A percentile compares a stretch with the other conserved stretches of the same genome.
Conservation (phyloP, 306 rosid genomes). For the Alnus rubra region DNA sequence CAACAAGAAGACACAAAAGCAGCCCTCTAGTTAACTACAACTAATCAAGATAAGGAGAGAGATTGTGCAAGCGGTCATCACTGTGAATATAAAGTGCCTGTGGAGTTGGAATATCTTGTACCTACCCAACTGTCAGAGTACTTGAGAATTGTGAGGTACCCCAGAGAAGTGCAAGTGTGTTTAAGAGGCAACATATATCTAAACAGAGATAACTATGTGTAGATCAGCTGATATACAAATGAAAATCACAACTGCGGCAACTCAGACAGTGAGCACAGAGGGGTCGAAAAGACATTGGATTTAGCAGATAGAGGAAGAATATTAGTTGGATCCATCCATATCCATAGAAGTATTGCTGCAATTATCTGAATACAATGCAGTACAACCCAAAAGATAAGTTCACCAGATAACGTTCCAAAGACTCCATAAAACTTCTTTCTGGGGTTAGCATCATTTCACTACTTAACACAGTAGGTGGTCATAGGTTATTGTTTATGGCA, state of each 20-base stretch:
- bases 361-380: background rate
- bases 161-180: background rate
- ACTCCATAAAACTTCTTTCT: background rate
- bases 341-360: background rate
- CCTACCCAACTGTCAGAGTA: background rate
- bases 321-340: background rate
- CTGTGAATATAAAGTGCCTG: background rate
- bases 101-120: background rate
- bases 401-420: background rate
- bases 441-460: background rate
- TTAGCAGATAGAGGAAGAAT: background rate
- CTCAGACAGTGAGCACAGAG: background rate
- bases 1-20: background rate
- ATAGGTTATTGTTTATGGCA: background rate
- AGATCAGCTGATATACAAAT: background rate
- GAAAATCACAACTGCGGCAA: background rate
- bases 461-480: background rate
- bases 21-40: background rate
- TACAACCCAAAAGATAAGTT: background rate
- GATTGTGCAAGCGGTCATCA: background rate
- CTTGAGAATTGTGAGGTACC: background rate
- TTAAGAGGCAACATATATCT: background rate
- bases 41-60: conserved; percentile 5
- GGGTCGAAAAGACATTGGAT: background rate
- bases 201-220: background rate